phyloP scores from a whole-genome alignment of 2,329 filamentous ascomycete genomes.

The Cladophialophora immunda region DNA sequence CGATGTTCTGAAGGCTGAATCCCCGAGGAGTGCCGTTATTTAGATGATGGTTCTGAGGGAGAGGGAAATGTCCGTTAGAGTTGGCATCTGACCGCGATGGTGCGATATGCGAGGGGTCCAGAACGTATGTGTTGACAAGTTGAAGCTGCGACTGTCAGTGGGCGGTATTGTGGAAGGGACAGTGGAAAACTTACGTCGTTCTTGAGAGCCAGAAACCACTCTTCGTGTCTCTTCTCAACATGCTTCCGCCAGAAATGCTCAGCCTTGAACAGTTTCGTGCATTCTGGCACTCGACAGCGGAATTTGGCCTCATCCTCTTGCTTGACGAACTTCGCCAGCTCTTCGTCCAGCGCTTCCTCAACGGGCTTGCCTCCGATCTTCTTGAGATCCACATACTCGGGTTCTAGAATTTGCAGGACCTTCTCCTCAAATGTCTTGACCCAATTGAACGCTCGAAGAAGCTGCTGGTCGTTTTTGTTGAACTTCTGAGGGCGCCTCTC shows the following conservation, averaged over 20 bases:
- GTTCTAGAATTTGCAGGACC: constrained; percentile 88
- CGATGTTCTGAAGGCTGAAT: constrained; percentile 80
- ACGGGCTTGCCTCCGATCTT: constrained; percentile 89
- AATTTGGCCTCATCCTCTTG: constrained; percentile 98
- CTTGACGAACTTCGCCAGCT: constrained; percentile 87
- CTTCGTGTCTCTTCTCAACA: constrained; percentile 90
- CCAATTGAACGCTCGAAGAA: constrained; percentile 97
- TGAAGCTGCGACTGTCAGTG: constrained; percentile 70
- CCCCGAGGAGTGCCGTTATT: constrained; percentile 87
- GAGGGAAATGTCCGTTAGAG: constrained; percentile 93
- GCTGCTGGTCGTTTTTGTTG: constrained; percentile 85
- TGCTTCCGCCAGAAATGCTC: constrained; percentile 98
- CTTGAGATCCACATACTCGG: constrained; percentile 82
- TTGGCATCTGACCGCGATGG: constrained; percentile 93
- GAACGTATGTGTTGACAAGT: constrained; percentile 91
- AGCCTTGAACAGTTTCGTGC: constrained; percentile 96
- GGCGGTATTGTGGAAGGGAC: neutral
- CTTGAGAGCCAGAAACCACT: constrained; percentile 83
- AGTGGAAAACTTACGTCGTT: constrained; percentile 73
- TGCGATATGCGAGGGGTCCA: constrained; percentile 93
- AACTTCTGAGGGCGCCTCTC: constrained; percentile 75
- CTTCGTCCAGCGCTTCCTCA: constrained; percentile 86
- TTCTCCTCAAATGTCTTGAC: constrained; percentile 99
- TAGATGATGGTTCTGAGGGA: constrained; percentile 73
- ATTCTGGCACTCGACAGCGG: constrained; percentile 95